Conservation (phyloP, 768 basidiomycete genomes). For the Crepidotus variabilis region DNA sequence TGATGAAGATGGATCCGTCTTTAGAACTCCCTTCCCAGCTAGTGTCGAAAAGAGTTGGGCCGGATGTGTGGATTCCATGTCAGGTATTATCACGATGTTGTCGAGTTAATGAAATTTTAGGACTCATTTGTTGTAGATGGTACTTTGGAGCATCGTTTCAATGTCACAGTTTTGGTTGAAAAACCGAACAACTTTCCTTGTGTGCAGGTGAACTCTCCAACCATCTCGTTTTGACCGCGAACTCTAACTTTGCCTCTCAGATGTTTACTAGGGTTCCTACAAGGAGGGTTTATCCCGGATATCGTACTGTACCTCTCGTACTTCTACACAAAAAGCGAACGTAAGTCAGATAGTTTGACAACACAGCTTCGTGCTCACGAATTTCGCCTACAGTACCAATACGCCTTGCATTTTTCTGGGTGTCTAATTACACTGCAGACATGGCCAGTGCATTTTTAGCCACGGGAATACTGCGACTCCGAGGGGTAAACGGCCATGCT, state of each 20-base stretch:
- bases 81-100: slow-evolving; percentile 34
- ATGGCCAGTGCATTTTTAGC: slow-evolving; percentile 63
- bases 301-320: slow-evolving; percentile 63
- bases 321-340: slow-evolving; percentile 56
- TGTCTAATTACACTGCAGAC: slow-evolving; percentile 49
- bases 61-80: slow-evolving; percentile 62
- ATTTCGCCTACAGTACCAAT: slow-evolving; percentile 42
- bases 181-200: slow-evolving; percentile 51
- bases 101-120: not conserved
- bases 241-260: slow-evolving; percentile 18
- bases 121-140: slow-evolving; percentile 31
- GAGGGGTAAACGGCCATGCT: slow-evolving; percentile 47
- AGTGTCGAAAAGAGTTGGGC: slow-evolving; percentile 63
- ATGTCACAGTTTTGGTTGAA: slow-evolving; percentile 57
- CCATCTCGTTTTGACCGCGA: not conserved
- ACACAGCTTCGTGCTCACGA: not conserved
- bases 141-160: slow-evolving; percentile 53
- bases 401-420: slow-evolving; percentile 70
- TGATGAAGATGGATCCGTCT: not conserved
- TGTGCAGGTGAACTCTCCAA: slow-evolving; percentile 34
- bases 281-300: slow-evolving; percentile 66
- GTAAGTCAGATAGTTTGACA: slow-evolving; percentile 25
- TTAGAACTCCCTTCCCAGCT: slow-evolving; percentile 64
- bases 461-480: slow-evolving; percentile 53
- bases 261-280: slow-evolving; percentile 52